phyloP scores from a whole-genome alignment of 495 filamentous ascomycete species.

The Mytilinidion resinicola region DNA sequence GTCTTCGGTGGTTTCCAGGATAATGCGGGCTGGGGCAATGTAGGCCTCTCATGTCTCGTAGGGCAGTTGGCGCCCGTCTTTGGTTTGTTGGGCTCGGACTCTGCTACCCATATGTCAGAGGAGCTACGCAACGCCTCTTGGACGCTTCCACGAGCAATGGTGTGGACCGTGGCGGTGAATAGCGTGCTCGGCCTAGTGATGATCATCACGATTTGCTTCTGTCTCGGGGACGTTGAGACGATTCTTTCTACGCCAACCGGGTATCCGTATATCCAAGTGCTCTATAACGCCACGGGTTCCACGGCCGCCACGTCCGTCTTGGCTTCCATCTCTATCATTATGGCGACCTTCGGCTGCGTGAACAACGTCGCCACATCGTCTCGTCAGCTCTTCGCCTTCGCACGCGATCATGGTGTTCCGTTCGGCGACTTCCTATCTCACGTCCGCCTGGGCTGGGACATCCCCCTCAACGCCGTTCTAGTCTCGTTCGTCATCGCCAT shows the following conservation, averaged over 20 bases:
- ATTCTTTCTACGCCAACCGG: slow-evolving; percentile 21
- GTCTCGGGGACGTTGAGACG: slow-evolving; percentile 21
- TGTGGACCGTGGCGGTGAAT: slow-evolving; percentile 22
- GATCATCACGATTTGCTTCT: slow-evolving; percentile 30
- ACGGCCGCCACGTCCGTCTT: slow-evolving; percentile 23
- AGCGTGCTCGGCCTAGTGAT: slow-evolving; percentile 26
- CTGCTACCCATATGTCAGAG: slow-evolving; percentile 31
- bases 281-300: slow-evolving; percentile 24
- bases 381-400: slow-evolving; percentile 29
- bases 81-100: slow-evolving; percentile 29
- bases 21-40: slow-evolving; percentile 31
- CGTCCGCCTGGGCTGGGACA: slow-evolving; percentile 38
- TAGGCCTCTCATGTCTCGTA: slow-evolving; percentile 30
- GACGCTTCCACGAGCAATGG: slow-evolving; percentile 26
- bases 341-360: slow-evolving; percentile 39
- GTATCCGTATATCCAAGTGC: slow-evolving; percentile 30
- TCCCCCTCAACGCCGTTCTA: slow-evolving; percentile 49
- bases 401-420: slow-evolving; percentile 15
- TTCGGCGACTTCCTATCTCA: slow-evolving; percentile 13
- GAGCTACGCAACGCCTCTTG: slow-evolving; percentile 28
- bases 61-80: slow-evolving; percentile 28
- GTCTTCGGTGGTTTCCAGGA: slow-evolving; percentile 31
- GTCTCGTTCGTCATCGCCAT: slow-evolving; percentile 45
- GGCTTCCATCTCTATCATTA: slow-evolving; percentile 31
- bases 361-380: slow-evolving; percentile 36